Base-by-base conservation (phyloP, 441 rosid genomes). In the Caryocar brasiliense region DNA sequence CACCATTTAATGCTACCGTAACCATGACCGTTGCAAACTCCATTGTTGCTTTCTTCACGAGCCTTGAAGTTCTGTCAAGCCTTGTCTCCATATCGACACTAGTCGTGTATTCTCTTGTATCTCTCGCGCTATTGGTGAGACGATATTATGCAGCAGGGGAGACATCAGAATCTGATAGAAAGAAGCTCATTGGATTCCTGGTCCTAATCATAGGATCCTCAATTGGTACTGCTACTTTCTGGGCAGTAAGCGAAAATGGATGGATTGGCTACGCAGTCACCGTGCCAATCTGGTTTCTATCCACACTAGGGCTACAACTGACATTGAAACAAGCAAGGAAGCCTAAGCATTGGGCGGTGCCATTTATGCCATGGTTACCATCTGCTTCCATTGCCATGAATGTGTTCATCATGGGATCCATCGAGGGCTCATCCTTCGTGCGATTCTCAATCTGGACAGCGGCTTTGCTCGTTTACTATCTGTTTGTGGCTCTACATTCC, bases 301-400 rank as follows among this genome's bases (percentile, higher is more conserved):
- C 77, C 0, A 85, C 87, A 0, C 57, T 74, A 1, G 81, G 77
- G 32, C 40, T 82, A 1, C 59, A 68, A 1, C 8, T 83, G 40
- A 33, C 46, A 2, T 56, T 78, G 34, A 77, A 71, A 51, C 61
- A 75, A 20, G 81, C 82, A 42, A 80, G 76, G 62, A 56, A 56
- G 12, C 97, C 95, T 0, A 79, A 76, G 47, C 25, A 74, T n/a
- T 82, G 85, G 86, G 91, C 88, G 0, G 83, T 77, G 40, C 86
- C 91, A 0, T 58, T 82, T 6, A 54, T 78, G 17, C 91, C 91
- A 0, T 84, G 91, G 91, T 3, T 84, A 36, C 94, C 91, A 0
- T 82, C 80, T 8, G 62, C 67, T 43, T 68, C 80, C 1, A 70
- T 85, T 12, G 80, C 75, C 9, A 65, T 67, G 20, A 85, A 88